Conservation (phyloP, 768 basidiomycete genomes). For the Russula griseocarnosa region DNA sequence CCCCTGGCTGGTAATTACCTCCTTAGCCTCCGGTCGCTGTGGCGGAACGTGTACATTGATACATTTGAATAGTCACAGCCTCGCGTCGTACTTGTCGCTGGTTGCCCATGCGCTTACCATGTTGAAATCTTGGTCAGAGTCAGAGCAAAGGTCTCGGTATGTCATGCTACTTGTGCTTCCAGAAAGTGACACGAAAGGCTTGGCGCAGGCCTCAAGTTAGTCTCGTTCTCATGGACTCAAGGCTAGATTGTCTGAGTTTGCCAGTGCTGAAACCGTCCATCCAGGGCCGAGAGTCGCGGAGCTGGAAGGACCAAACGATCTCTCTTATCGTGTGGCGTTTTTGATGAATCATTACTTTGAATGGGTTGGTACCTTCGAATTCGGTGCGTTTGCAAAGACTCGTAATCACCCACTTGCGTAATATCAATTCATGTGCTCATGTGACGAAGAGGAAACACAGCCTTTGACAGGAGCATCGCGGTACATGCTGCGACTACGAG, state of each 20-base stretch:
- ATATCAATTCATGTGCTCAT: not conserved
- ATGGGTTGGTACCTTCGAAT: constrained; percentile 25
- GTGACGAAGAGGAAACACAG: not conserved
- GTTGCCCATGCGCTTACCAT: constrained; percentile 19
- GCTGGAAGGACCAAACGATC: constrained; percentile 3
- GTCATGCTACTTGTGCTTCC: not conserved
- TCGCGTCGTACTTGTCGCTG: constrained; percentile 25
- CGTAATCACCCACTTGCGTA: not conserved
- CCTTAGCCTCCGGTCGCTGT: not conserved
- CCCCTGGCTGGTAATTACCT: constrained; percentile 4
- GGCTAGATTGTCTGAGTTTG: constrained; percentile 18
- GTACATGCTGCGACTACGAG: constrained; percentile 5
- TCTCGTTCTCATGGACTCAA: constrained; percentile 27
- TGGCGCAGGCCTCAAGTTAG: constrained; percentile 4
- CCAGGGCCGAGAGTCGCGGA: not conserved
- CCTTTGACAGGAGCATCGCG: not conserved
- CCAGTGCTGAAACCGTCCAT: constrained; percentile 15
- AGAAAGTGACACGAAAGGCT: not conserved
- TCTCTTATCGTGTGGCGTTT: constrained; percentile 16
- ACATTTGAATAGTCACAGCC: constrained; percentile 11
- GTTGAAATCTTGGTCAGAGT: constrained; percentile 11
- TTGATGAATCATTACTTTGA: constrained; percentile 25
- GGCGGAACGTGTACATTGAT: not conserved
- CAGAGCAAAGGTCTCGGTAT: constrained; percentile 21
- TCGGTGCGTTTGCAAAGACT: constrained; percentile 4